A percentile compares a stretch with the other conserved stretches of the same genome.
These are phyloP conservation scores for Cochlearia excelsa DNA, from an alignment of 345 rosid species.

Conservation along the genomic window DNA sequence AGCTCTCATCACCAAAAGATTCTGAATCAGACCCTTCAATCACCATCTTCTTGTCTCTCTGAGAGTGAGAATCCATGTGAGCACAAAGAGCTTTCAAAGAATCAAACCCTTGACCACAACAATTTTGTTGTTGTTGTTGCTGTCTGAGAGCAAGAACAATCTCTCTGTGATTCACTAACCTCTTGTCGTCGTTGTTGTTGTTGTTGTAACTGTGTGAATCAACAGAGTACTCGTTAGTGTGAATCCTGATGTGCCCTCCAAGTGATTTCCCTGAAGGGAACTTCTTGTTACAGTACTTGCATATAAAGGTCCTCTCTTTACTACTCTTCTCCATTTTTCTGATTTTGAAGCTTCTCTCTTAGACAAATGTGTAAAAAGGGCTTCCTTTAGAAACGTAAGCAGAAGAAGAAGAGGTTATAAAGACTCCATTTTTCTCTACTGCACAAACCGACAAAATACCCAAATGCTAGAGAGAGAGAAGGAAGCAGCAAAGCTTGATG, in stretches of 20 bases:
- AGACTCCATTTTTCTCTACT: conserved; percentile 31
- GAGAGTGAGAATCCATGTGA: conserved; percentile 69
- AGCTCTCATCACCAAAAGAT: conserved; percentile 30
- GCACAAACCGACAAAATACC: conserved; percentile 34
- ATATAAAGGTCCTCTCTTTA: conserved; percentile 47
- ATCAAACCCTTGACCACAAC: conserved; percentile 70
- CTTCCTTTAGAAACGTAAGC: not conserved
- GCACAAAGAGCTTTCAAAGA: conserved; percentile 68
- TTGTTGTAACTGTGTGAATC: conserved; percentile 39
- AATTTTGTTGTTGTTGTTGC: conserved; percentile 29
- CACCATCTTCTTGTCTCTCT: conserved; percentile 43
- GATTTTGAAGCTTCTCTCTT: conserved; percentile 2
- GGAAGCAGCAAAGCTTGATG: conserved; percentile 38
- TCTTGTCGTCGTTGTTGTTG: conserved; percentile 30
- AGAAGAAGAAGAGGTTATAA: conserved; percentile 21
- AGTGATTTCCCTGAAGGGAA: conserved; percentile 80
- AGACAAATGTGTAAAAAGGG: conserved; percentile 12
- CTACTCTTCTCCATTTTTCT: conserved; percentile 46
- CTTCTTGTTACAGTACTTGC: conserved; percentile 66
- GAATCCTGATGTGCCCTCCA: conserved; percentile 86
- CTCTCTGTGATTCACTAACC: conserved; percentile 45
- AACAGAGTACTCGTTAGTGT: conserved; percentile 40
- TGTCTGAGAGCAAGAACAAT: conserved; percentile 1
- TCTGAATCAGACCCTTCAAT: conserved; percentile 33
- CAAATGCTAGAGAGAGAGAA: conserved; percentile 24